Base-by-base conservation (phyloP, 75 land plant species). In the Selaginella moellendorffii region DNA sequence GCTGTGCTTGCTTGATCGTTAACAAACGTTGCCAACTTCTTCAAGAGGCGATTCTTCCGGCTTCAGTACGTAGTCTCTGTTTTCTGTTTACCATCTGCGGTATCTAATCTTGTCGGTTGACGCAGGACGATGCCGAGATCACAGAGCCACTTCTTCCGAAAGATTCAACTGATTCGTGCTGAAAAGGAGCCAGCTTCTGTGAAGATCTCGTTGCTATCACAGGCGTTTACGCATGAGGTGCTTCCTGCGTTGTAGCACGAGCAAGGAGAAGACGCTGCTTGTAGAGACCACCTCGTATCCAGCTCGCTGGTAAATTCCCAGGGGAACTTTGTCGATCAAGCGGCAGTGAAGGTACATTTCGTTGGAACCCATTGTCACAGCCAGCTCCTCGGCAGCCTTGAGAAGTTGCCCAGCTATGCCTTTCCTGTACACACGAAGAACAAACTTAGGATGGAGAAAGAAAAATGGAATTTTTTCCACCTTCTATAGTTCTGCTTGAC, bases 321-420 rank as follows among this genome's bases (percentile, higher is more conserved):
- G 75, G 8, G 98, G 96, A 19, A 76, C 83, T 26, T 18, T 63
- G 71, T 88, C 98, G 67, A 83, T 71, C 63, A 88, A 68, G 61
- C 98, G 78, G 63, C 96, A 89, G 61, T 93, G 98, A 71, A 93
- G 67, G 68, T 89, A 93, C 66, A 86, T 79, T 61, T 89, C 85
- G 25, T 62, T 62, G 26, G 66, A 62, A 27, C 68, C 80, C 83
- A 83, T 73, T 61, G 72, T 63, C 42, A 74, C 23, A 30, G 83
- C 85, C 1, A 93, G 77, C 53, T 88, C 80, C 68, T 93, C 98
- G 54, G 83, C 76, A 22, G 98, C 90, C 76, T 83, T 83, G 59
- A 93, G 62, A 54, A 93, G 83, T 60, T 93, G 74, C 79, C 80
- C 68, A 2, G 87, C 98, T 66, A 93, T 83, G 10, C 98, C 90